Base-by-base conservation (phyloP, 1,139 yeast genomes). In the Pichia inconspicua region DNA sequence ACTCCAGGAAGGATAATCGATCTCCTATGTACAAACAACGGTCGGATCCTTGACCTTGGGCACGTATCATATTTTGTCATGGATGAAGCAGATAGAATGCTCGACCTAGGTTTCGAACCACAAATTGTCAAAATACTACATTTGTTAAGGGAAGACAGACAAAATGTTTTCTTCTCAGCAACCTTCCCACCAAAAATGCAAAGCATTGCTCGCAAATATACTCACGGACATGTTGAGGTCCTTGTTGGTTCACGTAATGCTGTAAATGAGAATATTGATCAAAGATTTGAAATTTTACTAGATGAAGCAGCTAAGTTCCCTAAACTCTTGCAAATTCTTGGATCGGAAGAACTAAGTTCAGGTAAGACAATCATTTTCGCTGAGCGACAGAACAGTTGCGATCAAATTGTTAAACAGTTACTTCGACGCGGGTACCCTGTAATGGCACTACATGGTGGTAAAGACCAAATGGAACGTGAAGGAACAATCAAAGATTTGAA, bases 1-100 rank as follows among this genome's bases (percentile, higher is more conserved):
- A 94, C 99, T 0, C 98, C 99, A 0, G 99, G 99, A 0, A 70
- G 99, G 55, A 77, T 92, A 57, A 92, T 94, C 50, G 99, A 94
- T 66, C 67, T 94, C 41, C 68, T 94, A 30, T 82, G 95, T 1
- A 85, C 95, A 1, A 92, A 92, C 62, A 71, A 79, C 41, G 97
- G 97, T 0, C 72, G 90, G 45, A 79, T 90, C 0, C 71, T 92
- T 2, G 82, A 80, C 51, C 70, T 92, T 19, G 69, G 70, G 41
- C 69, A 94, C 41, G 80, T 86, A 4, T 83, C 96, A 0, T 89
- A 83, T 63, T 74, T 88, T 19, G 96, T 90, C 0, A 69, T 94
- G 50, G 99, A 94, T 64, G 99, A 94, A 63, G 97, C 98, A 1
- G 99, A 94, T 66, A 70, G 99, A 57, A 82, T 92, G 86, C 90